phyloP scores from a whole-genome alignment of 805 yeast genomes.

The Candida easanensis region DNA sequence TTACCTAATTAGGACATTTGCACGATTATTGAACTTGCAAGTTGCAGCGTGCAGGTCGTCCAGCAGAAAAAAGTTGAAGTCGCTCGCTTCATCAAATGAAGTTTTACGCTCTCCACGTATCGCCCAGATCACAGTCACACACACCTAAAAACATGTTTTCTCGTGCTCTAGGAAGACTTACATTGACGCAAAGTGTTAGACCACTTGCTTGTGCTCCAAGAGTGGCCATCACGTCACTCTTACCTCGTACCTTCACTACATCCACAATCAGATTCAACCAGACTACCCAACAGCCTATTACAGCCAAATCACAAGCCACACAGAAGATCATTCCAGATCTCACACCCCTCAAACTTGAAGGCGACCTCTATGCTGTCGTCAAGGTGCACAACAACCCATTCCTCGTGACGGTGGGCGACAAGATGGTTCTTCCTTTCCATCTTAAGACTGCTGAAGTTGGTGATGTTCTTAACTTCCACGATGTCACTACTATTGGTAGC shows the following conservation, averaged over 20 bases:
- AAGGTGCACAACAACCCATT: conserved; percentile 82
- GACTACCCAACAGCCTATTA: not conserved
- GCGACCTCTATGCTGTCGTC: conserved; percentile 76
- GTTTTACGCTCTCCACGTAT: no score
- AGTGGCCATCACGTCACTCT: not conserved
- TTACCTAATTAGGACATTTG: no score
- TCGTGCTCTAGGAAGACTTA: conserved; percentile 7
- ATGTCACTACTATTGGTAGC: conserved; percentile 81
- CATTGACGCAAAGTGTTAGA: conserved; percentile 2
- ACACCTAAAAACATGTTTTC: conserved; percentile 5
- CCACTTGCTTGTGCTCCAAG: conserved; percentile 6
- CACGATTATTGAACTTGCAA: no score
- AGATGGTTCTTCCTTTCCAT: conserved; percentile 72
- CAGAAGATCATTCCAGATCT: conserved; percentile 34
- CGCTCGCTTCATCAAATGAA: no score
- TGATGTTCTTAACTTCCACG: conserved; percentile 68
- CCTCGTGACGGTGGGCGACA: conserved; percentile 89
- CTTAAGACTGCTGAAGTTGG: conserved; percentile 80
- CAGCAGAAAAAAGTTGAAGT: no score
- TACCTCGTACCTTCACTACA: conserved; percentile 9
- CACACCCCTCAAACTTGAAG: conserved; percentile 62
- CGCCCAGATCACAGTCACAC: not conserved
- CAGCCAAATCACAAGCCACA: not conserved
- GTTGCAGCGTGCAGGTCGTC: no score
- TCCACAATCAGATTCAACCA: conserved; percentile 7